Percentiles rank a stretch among this genome's conserved stretches.
Conservation (phyloP, 176 grass and related monocot genomes). For the Hyparrhenia diplandra region DNA sequence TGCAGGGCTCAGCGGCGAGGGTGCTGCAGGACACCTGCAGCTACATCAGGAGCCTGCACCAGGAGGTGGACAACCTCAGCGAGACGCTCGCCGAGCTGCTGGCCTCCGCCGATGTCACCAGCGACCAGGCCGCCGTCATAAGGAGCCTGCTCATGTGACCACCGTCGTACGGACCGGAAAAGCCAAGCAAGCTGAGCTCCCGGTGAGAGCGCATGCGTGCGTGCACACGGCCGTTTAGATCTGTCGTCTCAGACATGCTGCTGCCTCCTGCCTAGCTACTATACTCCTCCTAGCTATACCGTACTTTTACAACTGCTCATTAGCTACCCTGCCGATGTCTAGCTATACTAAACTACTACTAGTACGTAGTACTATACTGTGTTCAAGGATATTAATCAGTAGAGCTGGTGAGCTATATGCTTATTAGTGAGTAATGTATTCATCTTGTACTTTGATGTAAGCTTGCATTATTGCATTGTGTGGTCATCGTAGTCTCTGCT, state of each 20-base stretch:
- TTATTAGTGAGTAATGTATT: not conserved
- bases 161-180: not conserved
- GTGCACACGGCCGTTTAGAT: not conserved
- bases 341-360: not conserved
- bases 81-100: slow-evolving; percentile 68
- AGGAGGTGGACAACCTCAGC: slow-evolving; percentile 71
- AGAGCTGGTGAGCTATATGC: not conserved
- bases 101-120: slow-evolving; percentile 42
- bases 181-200: not conserved
- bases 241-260: not conserved
- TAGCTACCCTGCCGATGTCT: slow-evolving; percentile 8
- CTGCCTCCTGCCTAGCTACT: not conserved
- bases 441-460: slow-evolving; percentile 1
- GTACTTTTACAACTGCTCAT: not conserved
- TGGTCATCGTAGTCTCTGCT: not conserved
- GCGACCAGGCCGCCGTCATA: slow-evolving; percentile 69
- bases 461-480: not conserved
- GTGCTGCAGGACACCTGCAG: slow-evolving; percentile 82
- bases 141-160: slow-evolving; percentile 76
- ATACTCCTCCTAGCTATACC: not conserved
- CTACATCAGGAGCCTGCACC: slow-evolving; percentile 81
- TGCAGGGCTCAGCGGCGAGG: slow-evolving; percentile 54
- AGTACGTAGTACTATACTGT: not conserved
- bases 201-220: not conserved
- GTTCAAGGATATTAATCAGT: not conserved